Base-by-base conservation (phyloP, 2,329 filamentous ascomycete species). In the Ramularia collo-cygni region DNA sequence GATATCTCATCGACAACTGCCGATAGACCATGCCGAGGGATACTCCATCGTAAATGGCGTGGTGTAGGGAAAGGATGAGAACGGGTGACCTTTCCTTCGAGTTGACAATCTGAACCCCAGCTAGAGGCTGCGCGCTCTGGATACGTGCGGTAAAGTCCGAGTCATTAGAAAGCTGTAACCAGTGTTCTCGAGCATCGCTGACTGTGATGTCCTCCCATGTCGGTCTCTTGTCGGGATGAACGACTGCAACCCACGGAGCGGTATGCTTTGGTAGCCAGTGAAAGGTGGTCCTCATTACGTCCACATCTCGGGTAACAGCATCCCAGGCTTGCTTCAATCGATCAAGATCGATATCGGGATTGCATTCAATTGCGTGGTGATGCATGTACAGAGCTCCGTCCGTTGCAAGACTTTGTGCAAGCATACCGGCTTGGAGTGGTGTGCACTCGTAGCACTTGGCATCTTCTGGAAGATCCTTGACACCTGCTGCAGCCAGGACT, bases 41-140 rank as follows among this genome's bases (percentile, higher is more conserved):
- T n/a, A 42, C 38, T 2, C 40, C 49, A 16, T 50, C 47, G 21
- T 50, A 52, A 21, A 50, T 44, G 8, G 47, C 44, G 16, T 50
- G 47, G 15, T 52, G 47, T 8, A 47, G 24, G 5, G 41, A 45
- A 10, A 47, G 34, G 14, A 50, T 42, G n/a, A 48, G 21, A 4
- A 47, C 41, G 6, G 31, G 27, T 7, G 19, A 28, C 12, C 33
- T 35, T 12, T 9, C 16, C 10, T 29, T 13, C 14, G 38, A 37
- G 9, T 15, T 32, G 5, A 42, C 41, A 3, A 42, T 13, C 10
- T 32, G 38, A 16, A 35, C 41, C 9, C 32, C 32, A 4, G 42
- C 41, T 12, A 44, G 24, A n/a, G 41, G 38, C 16, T 28, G 9
- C 10, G 21, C 27, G 10, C 27, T 14, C 24, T 44, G 24, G 10